Base-by-base conservation (phyloP, 129 eudicot genomes). In the Escallonia herrerae region DNA sequence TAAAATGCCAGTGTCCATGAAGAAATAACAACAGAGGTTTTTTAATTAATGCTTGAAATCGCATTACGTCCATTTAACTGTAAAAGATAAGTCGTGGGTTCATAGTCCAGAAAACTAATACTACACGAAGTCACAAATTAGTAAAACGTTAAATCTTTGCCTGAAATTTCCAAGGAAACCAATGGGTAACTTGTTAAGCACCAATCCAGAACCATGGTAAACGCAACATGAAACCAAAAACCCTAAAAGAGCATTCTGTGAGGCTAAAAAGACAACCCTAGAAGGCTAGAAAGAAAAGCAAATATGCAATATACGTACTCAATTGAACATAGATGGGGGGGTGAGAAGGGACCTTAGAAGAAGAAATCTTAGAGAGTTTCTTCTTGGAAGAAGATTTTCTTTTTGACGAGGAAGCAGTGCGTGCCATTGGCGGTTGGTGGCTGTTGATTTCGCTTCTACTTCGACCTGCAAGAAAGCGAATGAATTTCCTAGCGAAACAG, bases 371-470 rank as follows among this genome's bases (percentile, higher is more conserved):
- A 50, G 74, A 71, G 59, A 65, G 71, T 68, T 83, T 81, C 63
- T 66, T 82, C 65, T 77, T 86, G 13, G 82, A 72, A 58, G 82
- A 72, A 58, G 58, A 46, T 70, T 73, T 83, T 40, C 59, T 52
- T 64, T 73, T 86, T 45, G 86, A 80, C 33, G 86, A 86, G 46
- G 84, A 77, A 72, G 74, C 65, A 56, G 40, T 77, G 47, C 76
- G 76, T 40, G 80, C 84, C 89, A 82, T 82, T 58, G 57, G 55
- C 15, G 7, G 51, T 61, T 56, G 11, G 52, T 63, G 11, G 52
- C 62, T 56, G 12, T 37, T 14, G 60, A 63, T 61, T 43, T 74
- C 41, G 39, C 58, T 62, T 50, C 57, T 58, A 51, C 40, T 68
- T 74, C 12, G 22, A 74, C 82, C 83, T 81, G 83, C 65, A 60